Evolutionary conservation across 2,329 filamentous ascomycete genomes (phyloP), one percentile per base, ranked within the genome.

Genomic region (Aspergillus pseudoviridinutans): DNA sequence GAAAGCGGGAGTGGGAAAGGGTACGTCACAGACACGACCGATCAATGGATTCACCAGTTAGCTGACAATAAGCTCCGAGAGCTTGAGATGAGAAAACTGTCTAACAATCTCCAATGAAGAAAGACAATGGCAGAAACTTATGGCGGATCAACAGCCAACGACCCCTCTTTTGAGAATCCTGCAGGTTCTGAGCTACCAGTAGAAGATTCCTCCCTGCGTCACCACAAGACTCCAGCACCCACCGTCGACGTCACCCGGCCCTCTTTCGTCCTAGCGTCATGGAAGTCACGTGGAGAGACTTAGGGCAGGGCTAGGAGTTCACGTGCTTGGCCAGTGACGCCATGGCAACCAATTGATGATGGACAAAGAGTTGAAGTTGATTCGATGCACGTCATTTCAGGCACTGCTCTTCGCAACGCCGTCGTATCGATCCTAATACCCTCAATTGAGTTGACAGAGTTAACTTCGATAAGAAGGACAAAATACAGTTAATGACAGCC

Each of bases 1-100:
- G 66, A 74, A 74, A 74, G 67, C 66, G 58, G 59, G 61, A 58
- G 58, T 58, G 54, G 55, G 57, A 54, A 59, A 55, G 51, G 29
- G 59, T 62, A 64, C 64, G 63, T 66, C 62, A 64, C 63, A 54
- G 56, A 60, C 58, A 51, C 35, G 38, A 38, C 35, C 3, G 10
- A 20, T 24, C 22, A 24, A 46, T 46, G 42, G 12, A 20, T 24
- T 24, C 44, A 24, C 44, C 6, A 47, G 44, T 44, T 12, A 44
- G n/a, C 3, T 44, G 41, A 44, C 10, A 44, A 20, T 24, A 10
- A 44, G 22, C 20, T 14, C 6, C 10, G 5, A 22, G 41, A 44
- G 41, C 10, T 20, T 22, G 41, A 14, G 44, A 47, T 44, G 41
- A 44, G 22, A 44, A 17, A 12, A 20, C 14, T 17, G 32, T 17